Evolutionary conservation across 176 grass and related monocot species (phyloP).

Genomic region (Lolium perenne): DNA sequence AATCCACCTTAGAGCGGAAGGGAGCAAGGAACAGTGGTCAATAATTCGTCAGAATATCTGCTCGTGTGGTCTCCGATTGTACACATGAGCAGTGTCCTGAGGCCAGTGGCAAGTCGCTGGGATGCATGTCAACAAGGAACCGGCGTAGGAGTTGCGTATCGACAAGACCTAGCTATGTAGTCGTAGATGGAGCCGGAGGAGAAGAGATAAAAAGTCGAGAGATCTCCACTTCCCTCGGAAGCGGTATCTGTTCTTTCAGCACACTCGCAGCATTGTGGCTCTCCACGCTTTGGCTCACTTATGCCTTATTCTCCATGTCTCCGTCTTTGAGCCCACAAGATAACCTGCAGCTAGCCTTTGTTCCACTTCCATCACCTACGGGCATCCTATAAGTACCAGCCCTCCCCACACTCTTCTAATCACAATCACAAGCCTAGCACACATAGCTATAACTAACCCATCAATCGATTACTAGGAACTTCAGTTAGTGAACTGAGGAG

Average conservation of each 20-base stretch:
- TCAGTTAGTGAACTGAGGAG: neutral
- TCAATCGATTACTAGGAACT: neutral
- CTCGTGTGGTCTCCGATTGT: no score
- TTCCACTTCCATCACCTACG: conserved; percentile 2
- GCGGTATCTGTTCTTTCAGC: neutral
- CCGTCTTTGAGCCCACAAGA: conserved; percentile 7
- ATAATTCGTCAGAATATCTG: no score
- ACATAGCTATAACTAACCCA: neutral
- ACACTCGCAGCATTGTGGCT: conserved; percentile 36
- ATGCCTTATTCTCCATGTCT: conserved; percentile 38
- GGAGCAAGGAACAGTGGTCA: no score
- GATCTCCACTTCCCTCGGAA: conserved; percentile 37
- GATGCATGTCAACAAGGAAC: no score
- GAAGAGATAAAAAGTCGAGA: conserved; percentile 33
- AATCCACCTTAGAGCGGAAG: no score
- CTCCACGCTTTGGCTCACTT: neutral
- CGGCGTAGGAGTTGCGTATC: no score
- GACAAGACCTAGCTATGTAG: no score
- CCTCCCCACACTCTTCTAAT: conserved; percentile 3
- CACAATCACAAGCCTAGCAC: neutral
- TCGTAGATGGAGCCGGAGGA: conserved; percentile 14
- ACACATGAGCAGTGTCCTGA: no score
- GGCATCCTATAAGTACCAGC: conserved; percentile 42
- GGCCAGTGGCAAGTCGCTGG: no score
- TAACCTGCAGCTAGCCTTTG: neutral